Base-by-base conservation (phyloP, 331 rosid species). In the Ulmus americana region DNA sequence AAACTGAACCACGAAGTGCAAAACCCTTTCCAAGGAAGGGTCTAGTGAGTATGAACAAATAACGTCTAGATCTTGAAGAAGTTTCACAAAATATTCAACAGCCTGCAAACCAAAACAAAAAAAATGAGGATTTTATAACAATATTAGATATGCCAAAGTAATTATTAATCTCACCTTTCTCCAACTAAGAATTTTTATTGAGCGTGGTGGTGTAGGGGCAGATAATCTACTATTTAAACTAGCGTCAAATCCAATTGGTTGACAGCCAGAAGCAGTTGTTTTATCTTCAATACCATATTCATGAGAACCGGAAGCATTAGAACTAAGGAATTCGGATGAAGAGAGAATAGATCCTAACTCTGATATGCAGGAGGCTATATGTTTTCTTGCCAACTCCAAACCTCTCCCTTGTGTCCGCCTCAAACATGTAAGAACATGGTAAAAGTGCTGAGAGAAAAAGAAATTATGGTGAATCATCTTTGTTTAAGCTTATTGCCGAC, bases 351-450 rank as follows among this genome's bases (percentile, higher is more conserved):
- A 15, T 50, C 78, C 84, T 69, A 92, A 78, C 82, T 92, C 98
- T 62, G 80, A 73, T 73, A 85, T 74, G 80, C 98, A 86, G 40
- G 84, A 77, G 22, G 84, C 84, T 80, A 89, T 87, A 81, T 92
- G 98, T 63, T 92, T 87, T 72, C 97, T 89, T 22, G 95, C 98
- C 80, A 92, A 74, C 86, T 89, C 96, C 79, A 86, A 84, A 11
- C 98, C 98, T 76, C 95, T 86, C 58, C 98, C 98, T 87, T 87
- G 98, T 67, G 97, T 95, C 56, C 95, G 89, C 84, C 86, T 85
- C 90, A 92, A 70, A 65, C 91, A 83, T 64, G 81, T 66, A 77
- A 92, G 86, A 72, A 85, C 88, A 72, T 92, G 97, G 73, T 85
- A 87, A 75, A 92, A 85, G 68, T 92, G 95, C 98, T 92, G 96